Percentiles rank a stretch among this genome's conserved stretches.
These are phyloP conservation scores for Hericium alpestre DNA, from an alignment of 768 basidiomycete species.

Conservation along the genomic window DNA sequence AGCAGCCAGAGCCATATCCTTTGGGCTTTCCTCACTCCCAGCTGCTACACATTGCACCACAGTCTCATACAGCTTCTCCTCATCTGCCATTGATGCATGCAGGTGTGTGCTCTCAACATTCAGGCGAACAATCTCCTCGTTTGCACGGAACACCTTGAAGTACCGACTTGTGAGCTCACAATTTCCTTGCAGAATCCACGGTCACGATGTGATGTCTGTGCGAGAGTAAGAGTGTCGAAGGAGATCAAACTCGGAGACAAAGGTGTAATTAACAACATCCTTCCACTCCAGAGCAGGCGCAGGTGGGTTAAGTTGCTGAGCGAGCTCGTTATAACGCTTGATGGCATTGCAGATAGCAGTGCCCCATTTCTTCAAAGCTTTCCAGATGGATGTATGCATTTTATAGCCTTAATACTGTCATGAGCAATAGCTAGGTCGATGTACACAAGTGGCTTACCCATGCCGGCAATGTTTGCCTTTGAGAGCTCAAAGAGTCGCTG, in stretches of 20 bases:
- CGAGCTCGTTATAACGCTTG: neutral
- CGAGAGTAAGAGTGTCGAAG: neutral
- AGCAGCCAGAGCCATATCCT: too few species aligned
- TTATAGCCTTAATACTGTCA: neutral
- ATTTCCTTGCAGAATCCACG: neutral
- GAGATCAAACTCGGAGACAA: neutral
- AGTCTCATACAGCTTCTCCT: neutral
- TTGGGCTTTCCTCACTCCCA: too few species aligned
- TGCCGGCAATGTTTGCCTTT: neutral
- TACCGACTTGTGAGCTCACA: neutral
- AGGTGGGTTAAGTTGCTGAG: neutral
- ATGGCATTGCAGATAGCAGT: neutral
- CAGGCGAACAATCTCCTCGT: neutral
- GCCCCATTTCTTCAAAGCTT: neutral
- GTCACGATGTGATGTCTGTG: neutral
- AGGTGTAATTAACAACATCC: neutral
- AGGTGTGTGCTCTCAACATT: neutral
- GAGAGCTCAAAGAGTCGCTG: neutral
- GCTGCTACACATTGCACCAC: too few species aligned
- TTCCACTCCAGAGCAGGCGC: neutral
- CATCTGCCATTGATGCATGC: neutral
- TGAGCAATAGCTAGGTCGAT: neutral
- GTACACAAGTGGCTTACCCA: neutral
- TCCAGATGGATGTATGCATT: neutral
- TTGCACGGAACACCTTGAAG: neutral